Conservation (phyloP, 2,329 filamentous ascomycete genomes). For the Cadophora malorum region DNA sequence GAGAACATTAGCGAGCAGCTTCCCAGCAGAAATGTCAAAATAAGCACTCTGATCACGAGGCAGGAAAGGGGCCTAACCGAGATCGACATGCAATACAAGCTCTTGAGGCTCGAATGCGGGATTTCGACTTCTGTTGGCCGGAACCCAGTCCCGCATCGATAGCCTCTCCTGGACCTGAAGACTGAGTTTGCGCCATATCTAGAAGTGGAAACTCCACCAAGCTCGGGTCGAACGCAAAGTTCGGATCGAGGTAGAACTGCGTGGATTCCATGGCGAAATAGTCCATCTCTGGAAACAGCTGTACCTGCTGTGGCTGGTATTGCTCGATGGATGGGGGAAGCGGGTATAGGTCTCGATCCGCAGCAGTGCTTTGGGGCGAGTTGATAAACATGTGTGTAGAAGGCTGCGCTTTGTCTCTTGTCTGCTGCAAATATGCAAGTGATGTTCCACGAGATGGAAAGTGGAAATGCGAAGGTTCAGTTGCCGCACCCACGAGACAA, state of each 20-base stretch:
- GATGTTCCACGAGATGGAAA: neutral
- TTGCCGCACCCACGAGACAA: slow-evolving; percentile 15
- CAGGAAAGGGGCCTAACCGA: neutral
- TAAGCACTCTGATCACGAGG: neutral
- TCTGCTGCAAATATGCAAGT: neutral
- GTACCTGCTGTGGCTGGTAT: neutral
- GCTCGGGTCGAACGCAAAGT: slow-evolving; percentile 8
- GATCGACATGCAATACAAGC: slow-evolving; percentile 59
- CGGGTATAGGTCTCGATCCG: slow-evolving; percentile 9
- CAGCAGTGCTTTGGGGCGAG: neutral
- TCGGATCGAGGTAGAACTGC: slow-evolving; percentile 18
- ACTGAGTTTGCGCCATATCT: slow-evolving; percentile 15
- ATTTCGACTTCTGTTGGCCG: slow-evolving; percentile 22
- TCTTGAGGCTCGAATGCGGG: slow-evolving; percentile 44
- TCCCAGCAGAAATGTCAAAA: neutral
- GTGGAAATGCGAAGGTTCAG: neutral
- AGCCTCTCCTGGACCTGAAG: neutral
- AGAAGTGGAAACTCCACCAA: neutral
- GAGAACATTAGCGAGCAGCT: neutral
- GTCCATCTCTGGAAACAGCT: slow-evolving; percentile 9
- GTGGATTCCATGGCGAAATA: slow-evolving; percentile 14
- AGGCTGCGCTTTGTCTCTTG: neutral
- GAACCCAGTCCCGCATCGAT: neutral
- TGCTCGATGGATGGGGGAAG: neutral
- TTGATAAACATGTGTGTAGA: slow-evolving; percentile 9